Conservation (phyloP, 306 rosid species). For the Fragaria ananassa region DNA sequence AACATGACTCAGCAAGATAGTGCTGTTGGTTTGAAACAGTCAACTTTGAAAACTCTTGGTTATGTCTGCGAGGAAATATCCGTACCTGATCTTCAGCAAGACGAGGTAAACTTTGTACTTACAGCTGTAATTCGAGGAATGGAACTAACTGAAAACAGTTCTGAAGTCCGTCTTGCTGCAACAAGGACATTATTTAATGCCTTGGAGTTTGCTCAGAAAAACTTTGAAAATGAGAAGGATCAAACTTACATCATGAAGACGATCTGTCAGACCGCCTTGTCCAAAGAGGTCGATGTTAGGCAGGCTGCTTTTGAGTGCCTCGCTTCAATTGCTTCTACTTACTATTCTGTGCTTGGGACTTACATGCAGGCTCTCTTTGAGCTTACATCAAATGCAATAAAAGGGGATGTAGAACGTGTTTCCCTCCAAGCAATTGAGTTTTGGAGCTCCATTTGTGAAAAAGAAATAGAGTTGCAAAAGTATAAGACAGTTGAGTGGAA, state of each 20-base stretch:
- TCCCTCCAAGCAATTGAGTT: too few relatives aligned
- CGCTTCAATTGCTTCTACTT: slow-evolving; percentile 34
- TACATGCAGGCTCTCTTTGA: slow-evolving; percentile 37
- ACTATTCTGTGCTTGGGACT: slow-evolving; percentile 31
- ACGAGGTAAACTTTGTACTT: slow-evolving; percentile 26
- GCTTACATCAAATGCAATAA: too few relatives aligned
- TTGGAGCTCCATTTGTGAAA: too few relatives aligned
- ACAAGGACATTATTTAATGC: slow-evolving; percentile 33
- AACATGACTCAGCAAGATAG: slow-evolving; percentile 35
- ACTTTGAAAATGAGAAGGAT: slow-evolving; percentile 35
- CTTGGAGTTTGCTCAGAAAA: slow-evolving; percentile 32
- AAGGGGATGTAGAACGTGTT: too few relatives aligned
- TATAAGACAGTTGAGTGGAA: too few relatives aligned
- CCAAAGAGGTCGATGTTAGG: slow-evolving; percentile 30
- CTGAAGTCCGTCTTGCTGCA: slow-evolving; percentile 39
- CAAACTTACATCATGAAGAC: slow-evolving; percentile 34
- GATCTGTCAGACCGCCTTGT: slow-evolving; percentile 33
- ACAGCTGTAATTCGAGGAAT: slow-evolving; percentile 39
- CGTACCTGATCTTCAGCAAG: slow-evolving; percentile 31
- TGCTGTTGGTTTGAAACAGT: slow-evolving; percentile 29
- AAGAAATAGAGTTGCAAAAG: too few relatives aligned
- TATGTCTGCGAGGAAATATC: slow-evolving; percentile 40
- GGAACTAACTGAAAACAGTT: slow-evolving; percentile 29
- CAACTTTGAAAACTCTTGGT: slow-evolving; percentile 38
- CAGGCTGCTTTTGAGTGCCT: slow-evolving; percentile 43